A percentile compares a stretch with the other conserved stretches of the same genome.
phyloP scores from a whole-genome alignment of 2,329 filamentous ascomycete species.

The Colletotrichum acutatum region DNA sequence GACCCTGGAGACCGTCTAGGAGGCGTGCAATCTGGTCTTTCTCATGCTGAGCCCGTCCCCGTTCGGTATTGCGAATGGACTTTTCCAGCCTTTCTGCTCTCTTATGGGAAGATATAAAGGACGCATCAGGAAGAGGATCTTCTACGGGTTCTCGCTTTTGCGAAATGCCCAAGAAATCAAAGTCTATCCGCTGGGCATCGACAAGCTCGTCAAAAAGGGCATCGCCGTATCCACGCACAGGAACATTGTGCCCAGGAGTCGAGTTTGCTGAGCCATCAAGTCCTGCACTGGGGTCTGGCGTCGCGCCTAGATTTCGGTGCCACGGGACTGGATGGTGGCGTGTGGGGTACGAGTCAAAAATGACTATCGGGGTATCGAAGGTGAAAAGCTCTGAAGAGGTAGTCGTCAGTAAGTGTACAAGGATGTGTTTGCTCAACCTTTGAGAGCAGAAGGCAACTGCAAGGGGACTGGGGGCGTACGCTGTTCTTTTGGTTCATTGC shows the following conservation, averaged over 20 bases:
- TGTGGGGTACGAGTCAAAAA: conserved; percentile 66
- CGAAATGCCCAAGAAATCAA: conserved; percentile 62
- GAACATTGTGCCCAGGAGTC: conserved; percentile 41
- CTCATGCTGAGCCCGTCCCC: conserved; percentile 73
- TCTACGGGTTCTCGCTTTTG: conserved; percentile 54
- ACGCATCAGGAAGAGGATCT: conserved; percentile 67
- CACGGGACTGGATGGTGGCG: conserved; percentile 33
- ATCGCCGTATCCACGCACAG: conserved; percentile 66
- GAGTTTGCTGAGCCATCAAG: not conserved
- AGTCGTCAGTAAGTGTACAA: conserved; percentile 14
- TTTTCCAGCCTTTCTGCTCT: conserved; percentile 70
- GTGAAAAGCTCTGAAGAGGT: conserved; percentile 74
- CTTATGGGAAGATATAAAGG: conserved; percentile 66
- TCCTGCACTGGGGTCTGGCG: not conserved
- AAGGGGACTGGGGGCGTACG: conserved; percentile 63
- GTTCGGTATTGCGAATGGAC: conserved; percentile 72
- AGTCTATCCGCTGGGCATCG: conserved; percentile 67
- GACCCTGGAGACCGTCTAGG: conserved; percentile 86
- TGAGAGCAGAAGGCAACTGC: not conserved
- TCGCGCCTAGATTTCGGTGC: conserved; percentile 8
- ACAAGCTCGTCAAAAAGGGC: conserved; percentile 66
- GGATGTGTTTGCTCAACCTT: not conserved
- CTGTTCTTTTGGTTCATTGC: conserved; percentile 81
- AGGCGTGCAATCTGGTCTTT: conserved; percentile 72
- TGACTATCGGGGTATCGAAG: conserved; percentile 76